phyloP scores from a whole-genome alignment of 2,329 filamentous ascomycete genomes.

The Teratosphaeria destructans region DNA sequence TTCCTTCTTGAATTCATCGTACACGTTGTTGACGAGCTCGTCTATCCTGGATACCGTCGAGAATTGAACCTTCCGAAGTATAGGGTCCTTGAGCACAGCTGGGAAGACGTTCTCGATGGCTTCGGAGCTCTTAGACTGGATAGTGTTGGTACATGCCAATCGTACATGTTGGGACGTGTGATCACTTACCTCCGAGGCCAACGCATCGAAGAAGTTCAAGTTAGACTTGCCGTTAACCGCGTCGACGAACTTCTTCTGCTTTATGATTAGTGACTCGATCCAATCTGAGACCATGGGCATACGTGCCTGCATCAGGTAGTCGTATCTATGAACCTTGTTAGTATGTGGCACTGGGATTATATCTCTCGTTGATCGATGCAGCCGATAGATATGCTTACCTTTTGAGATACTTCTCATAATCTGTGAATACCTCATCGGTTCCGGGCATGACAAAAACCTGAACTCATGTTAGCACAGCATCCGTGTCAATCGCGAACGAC shows the following conservation, averaged over 20 bases:
- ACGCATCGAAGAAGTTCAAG: slow-evolving; percentile 83
- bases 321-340: slow-evolving; percentile 50
- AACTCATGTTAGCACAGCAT: background rate
- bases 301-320: slow-evolving; percentile 82
- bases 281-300: background rate
- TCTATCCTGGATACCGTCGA: slow-evolving; percentile 83
- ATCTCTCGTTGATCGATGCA: background rate
- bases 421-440: slow-evolving; percentile 80
- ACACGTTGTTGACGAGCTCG: slow-evolving; percentile 58
- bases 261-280: background rate
- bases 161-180: slow-evolving; percentile 2
- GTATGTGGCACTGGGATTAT: slow-evolving; percentile 4
- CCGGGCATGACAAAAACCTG: slow-evolving; percentile 84
- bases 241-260: slow-evolving; percentile 78
- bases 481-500: background rate
- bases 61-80: slow-evolving; percentile 84
- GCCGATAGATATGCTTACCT: slow-evolving; percentile 42
- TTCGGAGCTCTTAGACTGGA: slow-evolving; percentile 54
- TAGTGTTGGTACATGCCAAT: background rate
- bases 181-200: slow-evolving; percentile 33
- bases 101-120: slow-evolving; percentile 90
- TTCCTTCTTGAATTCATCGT: slow-evolving; percentile 63
- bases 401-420: slow-evolving; percentile 78
- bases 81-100: slow-evolving; percentile 79
- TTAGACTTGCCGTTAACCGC: slow-evolving; percentile 90